These are phyloP conservation scores for Paraphoma sp. DNA, from an alignment of 2,329 filamentous ascomycete genomes.

Conservation along the genomic window DNA sequence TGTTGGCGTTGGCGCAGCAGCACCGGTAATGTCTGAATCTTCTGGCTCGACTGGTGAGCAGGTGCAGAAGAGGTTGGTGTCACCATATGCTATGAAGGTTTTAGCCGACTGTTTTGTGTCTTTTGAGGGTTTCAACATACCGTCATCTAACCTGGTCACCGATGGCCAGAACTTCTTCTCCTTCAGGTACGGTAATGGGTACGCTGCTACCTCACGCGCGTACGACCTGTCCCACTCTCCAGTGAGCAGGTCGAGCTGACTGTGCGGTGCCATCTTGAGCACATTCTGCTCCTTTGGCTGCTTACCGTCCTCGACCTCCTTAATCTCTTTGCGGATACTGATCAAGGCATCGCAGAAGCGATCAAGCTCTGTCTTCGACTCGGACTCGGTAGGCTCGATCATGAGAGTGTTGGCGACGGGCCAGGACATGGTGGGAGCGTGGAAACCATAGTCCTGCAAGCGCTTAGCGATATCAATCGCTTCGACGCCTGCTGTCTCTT, in stretches of 20 bases:
- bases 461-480: constrained; percentile 96
- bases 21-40: constrained; percentile 39
- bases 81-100: constrained; percentile 73
- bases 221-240: constrained; percentile 86
- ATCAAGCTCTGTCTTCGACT: constrained; percentile 90
- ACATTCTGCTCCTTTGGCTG: constrained; percentile 80
- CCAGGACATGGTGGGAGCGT: constrained; percentile 97
- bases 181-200: constrained; percentile 79
- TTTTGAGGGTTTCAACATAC: constrained; percentile 57
- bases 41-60: constrained; percentile 77
- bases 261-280: constrained; percentile 88
- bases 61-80: constrained; percentile 93
- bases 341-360: constrained; percentile 92
- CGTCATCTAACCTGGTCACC: constrained; percentile 85
- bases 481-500: constrained; percentile 81
- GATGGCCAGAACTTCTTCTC: constrained; percentile 99
- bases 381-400: constrained; percentile 96
- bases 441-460: constrained; percentile 96
- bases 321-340: constrained; percentile 84
- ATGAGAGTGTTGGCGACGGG: constrained; percentile 94
- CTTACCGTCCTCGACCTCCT: constrained; percentile 79
- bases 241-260: constrained; percentile 77
- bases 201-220: constrained; percentile 81
- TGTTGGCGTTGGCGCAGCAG: constrained; percentile 41
- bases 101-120: constrained; percentile 24